Evolutionary conservation across 257 asterid species (phyloP), one percentile per base, ranked within the genome.

Genomic region (Rubia yunnanensis): DNA sequence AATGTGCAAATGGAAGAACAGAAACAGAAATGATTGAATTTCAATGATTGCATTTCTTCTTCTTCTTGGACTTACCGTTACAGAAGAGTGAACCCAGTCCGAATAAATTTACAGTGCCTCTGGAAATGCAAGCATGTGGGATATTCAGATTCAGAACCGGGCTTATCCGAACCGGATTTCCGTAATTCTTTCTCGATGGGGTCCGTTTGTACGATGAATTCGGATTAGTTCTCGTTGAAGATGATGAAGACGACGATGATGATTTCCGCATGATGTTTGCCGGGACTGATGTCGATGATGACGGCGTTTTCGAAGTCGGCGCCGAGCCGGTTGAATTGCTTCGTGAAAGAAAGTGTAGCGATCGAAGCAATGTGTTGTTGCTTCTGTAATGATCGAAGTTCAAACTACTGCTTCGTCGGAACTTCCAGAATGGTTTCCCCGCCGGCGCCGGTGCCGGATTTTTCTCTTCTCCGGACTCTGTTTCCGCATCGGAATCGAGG

Each of bases 291-390:
- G 74, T 14, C 15, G 61, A 10, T 26, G 79, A 74, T 20, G 52
- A 44, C 7, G 52, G 8, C 0, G 77, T 74, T 5, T 83, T 90
- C 10, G 81, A 83, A 63, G 69, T 88, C 2, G 89, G 92, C 18
- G 86, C 88, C 9, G 97, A 87, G 4, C 96, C 96, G 11, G 97
- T 90, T 18, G 97, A 91, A 13, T 86, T 85, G 72, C 97, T 91
- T 62, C 96, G 72, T 0, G 85, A 71, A 38, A 91, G 77, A 46
- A 87, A 85, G 59, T 82, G 85, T 0, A 89, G 50, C 7, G 95
- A 80, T 57, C 92, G 79, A 48, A 81, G 73, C 68, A 89, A 72
- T 3, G 85, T 79, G 50, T 60, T 73, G 63, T 60, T 73, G 63
- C 64, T 63, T 52, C 77, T 73, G n/a, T 71, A 57, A 49, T 63